Base-by-base conservation (phyloP, 2,329 filamentous ascomycete genomes). In the Ramularia collo-cygni region DNA sequence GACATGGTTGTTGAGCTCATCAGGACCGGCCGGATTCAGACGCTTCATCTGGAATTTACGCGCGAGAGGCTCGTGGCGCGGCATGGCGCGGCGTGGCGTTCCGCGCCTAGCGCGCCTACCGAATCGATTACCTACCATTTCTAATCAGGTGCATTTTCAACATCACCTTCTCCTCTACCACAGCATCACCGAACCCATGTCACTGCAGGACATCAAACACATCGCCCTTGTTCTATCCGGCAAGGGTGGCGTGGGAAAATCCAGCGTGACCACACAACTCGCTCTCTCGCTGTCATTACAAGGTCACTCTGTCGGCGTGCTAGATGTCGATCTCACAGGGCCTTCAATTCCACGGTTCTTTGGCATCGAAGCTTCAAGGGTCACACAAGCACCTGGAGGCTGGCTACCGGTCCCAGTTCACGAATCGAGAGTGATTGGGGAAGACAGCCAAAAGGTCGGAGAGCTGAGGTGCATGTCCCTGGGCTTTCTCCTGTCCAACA, bases 211-310 rank as follows among this genome's bases (percentile, higher is more conserved):
- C 53, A 75, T 90, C 56, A 83, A 85, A 56, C 80, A 89, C 59
- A 82, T 92, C 48, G 72, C 88, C 50, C 75, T 92, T 53, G 84
- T 86, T 47, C 82, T 98, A 34, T 96, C 92, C 9, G 92, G 92
- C 55, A 98, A 98, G 75, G 92, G 92, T 58, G 92, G 92, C 54
- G 92, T 98, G 14, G 92, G 92, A 43, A 98, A 98, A 71, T 96
- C 90, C 30, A 95, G 88, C 37, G 81, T 95, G n/a, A 96, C 92
- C 1, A 93, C 90, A 1, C 92, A 98, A 63, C 80, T 98, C 12
- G 92, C 92, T 7, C 77, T 98, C 27, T 88, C 89, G 1, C 79
- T 98, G 21, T 82, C 87, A 2, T 75, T 92, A 1, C 78, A 85
- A 48, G 90, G 90, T 42, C 77, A 90, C 61, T 88, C 85, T 0